phyloP scores from a whole-genome alignment of 768 basidiomycete genomes.

The Kwoniella heveanensis region DNA sequence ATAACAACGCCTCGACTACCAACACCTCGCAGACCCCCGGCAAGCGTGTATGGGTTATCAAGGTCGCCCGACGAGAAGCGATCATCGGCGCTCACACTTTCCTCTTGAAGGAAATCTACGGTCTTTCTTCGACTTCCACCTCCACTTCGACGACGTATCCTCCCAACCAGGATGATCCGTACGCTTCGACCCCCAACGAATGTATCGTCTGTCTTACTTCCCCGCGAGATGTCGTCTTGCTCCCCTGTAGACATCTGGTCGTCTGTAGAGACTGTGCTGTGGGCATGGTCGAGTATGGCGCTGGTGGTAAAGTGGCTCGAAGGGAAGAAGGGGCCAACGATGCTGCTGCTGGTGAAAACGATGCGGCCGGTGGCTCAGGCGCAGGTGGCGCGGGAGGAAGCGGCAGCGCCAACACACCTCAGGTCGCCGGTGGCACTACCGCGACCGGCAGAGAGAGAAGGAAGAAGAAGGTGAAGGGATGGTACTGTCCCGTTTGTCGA shows the following conservation, averaged over 20 bases:
- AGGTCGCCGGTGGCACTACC: slow-evolving; percentile 52
- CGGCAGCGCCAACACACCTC: slow-evolving; percentile 30
- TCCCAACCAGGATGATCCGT: slow-evolving; percentile 64
- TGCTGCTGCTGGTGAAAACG: slow-evolving; percentile 46
- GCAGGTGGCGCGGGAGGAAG: neutral
- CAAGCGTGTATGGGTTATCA: slow-evolving; percentile 81
- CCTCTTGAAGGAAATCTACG: slow-evolving; percentile 93
- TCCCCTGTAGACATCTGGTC: slow-evolving; percentile 90
- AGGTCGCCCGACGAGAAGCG: slow-evolving; percentile 89
- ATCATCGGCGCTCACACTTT: slow-evolving; percentile 89
- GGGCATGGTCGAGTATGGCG: slow-evolving; percentile 97
- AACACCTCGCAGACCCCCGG: slow-evolving; percentile 59
- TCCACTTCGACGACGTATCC: slow-evolving; percentile 56
- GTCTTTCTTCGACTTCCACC: slow-evolving; percentile 65
- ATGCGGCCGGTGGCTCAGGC: slow-evolving; percentile 26
- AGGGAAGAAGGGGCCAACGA: slow-evolving; percentile 60
- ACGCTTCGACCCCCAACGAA: slow-evolving; percentile 63
- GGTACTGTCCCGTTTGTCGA: slow-evolving; percentile 95
- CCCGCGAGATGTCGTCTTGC: slow-evolving; percentile 85
- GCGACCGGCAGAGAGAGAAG: slow-evolving; percentile 62
- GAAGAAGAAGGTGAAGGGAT: slow-evolving; percentile 92
- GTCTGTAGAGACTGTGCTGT: slow-evolving; percentile 93
- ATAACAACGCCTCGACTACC: slow-evolving; percentile 29
- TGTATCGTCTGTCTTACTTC: slow-evolving; percentile 88
- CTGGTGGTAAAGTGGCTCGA: slow-evolving; percentile 72